These are phyloP conservation scores for bread wheat (Triticum aestivum) DNA, from an alignment of 176 grass and related monocot genomes.

Conservation along the genomic window IWGSC_CS_RefSeq_v2.1 NC_057808.1:95940761-95941260, in stretches of 20 bases:
- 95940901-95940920: constrained; percentile 90
- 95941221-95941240: not conserved
- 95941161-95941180: constrained; percentile 23
- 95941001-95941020: constrained; percentile 7
- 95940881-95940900: constrained; percentile 88
- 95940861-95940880: constrained; percentile 83
- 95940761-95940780: constrained; percentile 53
- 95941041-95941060: not conserved
- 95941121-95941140: not conserved
- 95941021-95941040: constrained; percentile 14
- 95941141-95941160: constrained; percentile 14
- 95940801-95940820: constrained; percentile 7
- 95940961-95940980: not conserved
- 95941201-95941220: not conserved
- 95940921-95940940: constrained; percentile 8
- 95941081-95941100: constrained; percentile 13
- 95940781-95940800: constrained; percentile 34
- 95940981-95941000: not conserved
- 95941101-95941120: not conserved
- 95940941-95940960: constrained; percentile 9
- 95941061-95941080: not conserved
- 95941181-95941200: constrained; percentile 7
- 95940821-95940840: constrained; percentile 36
- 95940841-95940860: constrained; percentile 86
- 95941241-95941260: not conserved